phyloP scores from a whole-genome alignment of 352 stramenopile species.

The Albugo laibachii region DNA sequence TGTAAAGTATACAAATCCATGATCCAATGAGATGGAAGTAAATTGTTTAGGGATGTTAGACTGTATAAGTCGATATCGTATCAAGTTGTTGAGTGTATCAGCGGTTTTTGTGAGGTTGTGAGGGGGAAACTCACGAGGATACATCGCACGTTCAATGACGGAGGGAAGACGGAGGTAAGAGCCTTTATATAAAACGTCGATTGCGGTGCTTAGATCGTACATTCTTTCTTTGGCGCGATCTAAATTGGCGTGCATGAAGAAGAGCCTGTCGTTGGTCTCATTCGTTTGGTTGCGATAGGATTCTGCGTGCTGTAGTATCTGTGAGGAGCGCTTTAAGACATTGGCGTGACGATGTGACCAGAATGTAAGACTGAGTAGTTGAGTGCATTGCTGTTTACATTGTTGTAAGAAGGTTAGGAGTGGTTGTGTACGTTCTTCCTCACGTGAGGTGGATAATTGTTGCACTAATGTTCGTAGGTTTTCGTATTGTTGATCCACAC shows the following conservation, averaged over 20 bases:
- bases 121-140: slow-evolving; percentile 36
- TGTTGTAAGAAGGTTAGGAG: slow-evolving; percentile 37
- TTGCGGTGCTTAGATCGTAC: slow-evolving; percentile 63
- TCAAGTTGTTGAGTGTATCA: slow-evolving; percentile 50
- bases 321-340: slow-evolving; percentile 48
- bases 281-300: slow-evolving; percentile 57
- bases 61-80: slow-evolving; percentile 68
- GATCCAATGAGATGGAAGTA: slow-evolving; percentile 52
- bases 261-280: slow-evolving; percentile 68
- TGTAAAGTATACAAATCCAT: slow-evolving; percentile 56
- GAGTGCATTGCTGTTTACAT: slow-evolving; percentile 44
- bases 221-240: slow-evolving; percentile 58
- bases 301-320: slow-evolving; percentile 32
- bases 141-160: slow-evolving; percentile 57
- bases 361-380: slow-evolving; percentile 57
- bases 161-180: slow-evolving; percentile 56
- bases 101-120: slow-evolving; percentile 33
- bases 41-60: slow-evolving; percentile 60
- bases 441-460: slow-evolving; percentile 38
- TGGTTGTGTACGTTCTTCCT: slow-evolving; percentile 54
- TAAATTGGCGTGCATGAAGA: slow-evolving; percentile 73
- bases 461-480: slow-evolving; percentile 54
- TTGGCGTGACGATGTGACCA: slow-evolving; percentile 64
- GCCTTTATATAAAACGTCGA: slow-evolving; percentile 60
- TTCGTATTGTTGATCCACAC: slow-evolving; percentile 70